Evolutionary conservation across 495 filamentous ascomycete species (phyloP), one percentile per base, ranked within the genome.

Genomic region (Tuber calosporum): DNA sequence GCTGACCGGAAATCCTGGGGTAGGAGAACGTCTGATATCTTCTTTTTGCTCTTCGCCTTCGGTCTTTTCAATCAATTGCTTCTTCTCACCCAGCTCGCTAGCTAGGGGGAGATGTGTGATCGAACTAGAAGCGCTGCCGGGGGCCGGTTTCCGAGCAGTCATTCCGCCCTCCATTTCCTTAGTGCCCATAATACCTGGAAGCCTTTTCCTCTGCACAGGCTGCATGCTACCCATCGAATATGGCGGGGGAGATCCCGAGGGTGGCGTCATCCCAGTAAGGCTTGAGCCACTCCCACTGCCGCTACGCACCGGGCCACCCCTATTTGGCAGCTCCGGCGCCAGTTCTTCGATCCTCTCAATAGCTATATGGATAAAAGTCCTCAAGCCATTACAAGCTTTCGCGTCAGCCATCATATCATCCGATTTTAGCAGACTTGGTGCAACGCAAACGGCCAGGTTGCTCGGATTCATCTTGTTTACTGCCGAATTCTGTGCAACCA

Each of bases 401-500:
- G 83, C 84, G 71, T 87, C 85, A 70, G 84, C 83, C 53, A 85
- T 83, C 82, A 72, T 82, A 78, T 71, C 85, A 82, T 80, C 84
- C 77, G 68, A 85, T 66, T 68, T 70, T 6, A 79, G 69, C 8
- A 82, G 69, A 67, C 78, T 83, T 20, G 85, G 85, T 0, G 83
- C 83, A 67, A 88, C 83, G 75, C 86, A 87, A 37, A 87, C 83
- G 15, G 85, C 83, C 15, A 88, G 79, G 43, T 87, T 88, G 69
- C 82, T 82, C 0, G 86, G 73, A 17, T 80, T 85, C 87, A 88
- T 88, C 72, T 87, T 86, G 77, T 88, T 88, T 62, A 82, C 77
- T 22, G 82, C 78, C 38, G 83, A 73, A 43, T 83, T 81, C 34
- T 80, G 79, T 3, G 86, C 80, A 17, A 88, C 82, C 9, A 78